Base-by-base conservation (phyloP, 176 grass and related monocot genomes). In the Carex scoparia region DNA sequence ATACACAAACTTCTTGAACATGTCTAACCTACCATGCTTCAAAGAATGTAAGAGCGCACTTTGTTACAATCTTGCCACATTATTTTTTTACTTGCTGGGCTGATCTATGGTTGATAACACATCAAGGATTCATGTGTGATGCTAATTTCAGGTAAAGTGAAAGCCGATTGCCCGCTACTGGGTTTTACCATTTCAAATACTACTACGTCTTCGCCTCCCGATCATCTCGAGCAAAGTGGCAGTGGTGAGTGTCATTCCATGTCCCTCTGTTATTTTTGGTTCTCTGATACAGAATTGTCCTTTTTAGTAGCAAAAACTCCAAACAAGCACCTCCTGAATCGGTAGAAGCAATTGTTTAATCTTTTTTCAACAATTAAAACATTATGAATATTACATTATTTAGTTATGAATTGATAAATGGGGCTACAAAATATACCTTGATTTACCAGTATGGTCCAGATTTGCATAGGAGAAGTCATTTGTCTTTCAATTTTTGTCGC, bases 1-100 rank as follows among this genome's bases (percentile, higher is more conserved):
- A 32, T 89, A 66, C 84, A 83, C 51, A 42, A 89, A 86, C 59
- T 84, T 89, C 69, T 81, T 89, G 46, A 83, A 89, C 38, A 51
- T 65, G 57, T 35, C 87, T 55, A 86, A 15, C 58, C 31, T 86
- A 61, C 87, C 87, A 60, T 89, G 87, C 58, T 81, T 86, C 42
- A 89, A 56, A 82, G 77, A 89, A 1, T 89, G 87, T 89, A 86
- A 84, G 61, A 16, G 28, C n/a, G 67, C 13, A 62, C 10, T 64
- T 65, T 40, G 59, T 33, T 38, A 81, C 18, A 31, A 28, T 82
- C 51, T 69, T 70, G 13, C 35, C 68, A 46, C 16, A 55, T 32
- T 23, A 23, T 18, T 81, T 57, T 59, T 5, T 40, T 40, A 40
- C 38, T 40, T 40, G 38, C 38, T 40, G 42, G 70, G 65, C 14